Percentiles rank a stretch among this genome's conserved stretches.
These are phyloP conservation scores for Ramaria sp. DNA, from an alignment of 768 basidiomycete species.

Conservation along the genomic window DNA sequence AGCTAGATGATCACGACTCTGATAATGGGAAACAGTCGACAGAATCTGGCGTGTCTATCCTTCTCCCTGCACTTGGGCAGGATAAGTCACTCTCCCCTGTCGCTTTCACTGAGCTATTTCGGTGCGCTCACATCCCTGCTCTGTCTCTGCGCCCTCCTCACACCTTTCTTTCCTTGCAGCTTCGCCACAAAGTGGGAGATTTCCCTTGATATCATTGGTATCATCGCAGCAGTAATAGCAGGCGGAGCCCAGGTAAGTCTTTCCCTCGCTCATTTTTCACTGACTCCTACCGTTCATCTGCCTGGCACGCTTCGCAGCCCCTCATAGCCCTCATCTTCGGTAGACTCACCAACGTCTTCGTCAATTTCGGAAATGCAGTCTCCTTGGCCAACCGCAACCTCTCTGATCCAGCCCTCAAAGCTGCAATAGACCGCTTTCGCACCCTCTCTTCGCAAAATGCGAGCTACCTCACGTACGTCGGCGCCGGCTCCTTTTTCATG, in stretches of 20 bases:
- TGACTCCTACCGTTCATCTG: no score
- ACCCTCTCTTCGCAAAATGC: slow-evolving; percentile 43
- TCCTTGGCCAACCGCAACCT: slow-evolving; percentile 12
- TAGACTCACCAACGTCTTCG: slow-evolving; percentile 64
- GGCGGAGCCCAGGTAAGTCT: slow-evolving; percentile 68
- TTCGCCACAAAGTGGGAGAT: slow-evolving; percentile 68
- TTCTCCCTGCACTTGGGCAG: not conserved
- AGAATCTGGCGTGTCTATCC: not conserved
- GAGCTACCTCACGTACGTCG: slow-evolving; percentile 54
- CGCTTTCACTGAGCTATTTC: not conserved
- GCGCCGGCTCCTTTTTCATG: slow-evolving; percentile 64
- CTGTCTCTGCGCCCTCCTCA: not conserved
- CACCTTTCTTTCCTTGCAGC: slow-evolving; percentile 24
- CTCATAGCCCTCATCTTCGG: slow-evolving; percentile 82
- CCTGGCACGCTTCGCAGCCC: no score
- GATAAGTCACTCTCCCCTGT: no score
- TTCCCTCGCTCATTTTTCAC: not conserved
- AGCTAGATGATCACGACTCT: not conserved
- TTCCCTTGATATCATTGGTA: slow-evolving; percentile 55
- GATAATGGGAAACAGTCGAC: not conserved
- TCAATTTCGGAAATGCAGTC: slow-evolving; percentile 36
- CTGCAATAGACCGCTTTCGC: slow-evolving; percentile 38
- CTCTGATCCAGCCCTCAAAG: slow-evolving; percentile 18
- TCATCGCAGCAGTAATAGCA: slow-evolving; percentile 64
- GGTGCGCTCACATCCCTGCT: not conserved